Evolutionary conservation across 1,284 basidiomycete genomes (phyloP), one percentile per base, ranked within the genome.

Genomic region (Puccinia polysora): DNA sequence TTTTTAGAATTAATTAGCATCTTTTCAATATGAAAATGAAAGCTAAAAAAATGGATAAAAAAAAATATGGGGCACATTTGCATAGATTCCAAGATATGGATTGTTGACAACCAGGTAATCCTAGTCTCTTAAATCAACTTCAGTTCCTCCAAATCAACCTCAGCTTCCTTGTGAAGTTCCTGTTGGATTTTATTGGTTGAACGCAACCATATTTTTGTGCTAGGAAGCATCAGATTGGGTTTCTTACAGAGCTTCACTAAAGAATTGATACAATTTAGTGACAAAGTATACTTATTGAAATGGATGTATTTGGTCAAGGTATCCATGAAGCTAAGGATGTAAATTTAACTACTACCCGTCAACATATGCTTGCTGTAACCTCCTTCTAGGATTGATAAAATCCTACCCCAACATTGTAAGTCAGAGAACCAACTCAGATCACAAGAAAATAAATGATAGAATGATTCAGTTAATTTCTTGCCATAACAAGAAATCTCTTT

Each of bases 401-500:
- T 65, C 47, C 78, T 77, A 1, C 79, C 79, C 1, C 69, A 60
- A 0, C 76, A 75, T 10, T 74, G 58, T 2, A 73, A 53, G 4
- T 79, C 75, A 8, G 79, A 76, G 15, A 80, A 76, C 7, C 20
- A n/a, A 2, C 76, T 75, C 0, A 77, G 73, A 64, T 80, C 79
- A n/a, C 71, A 55, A 2, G 77, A 76, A 36, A 80, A 80, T 0
- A 73, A 73, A 43, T 75, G 73, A 68, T 79, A 80, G 74, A 80
- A 80, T 10, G 72, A 71, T 0, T 76, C 75, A 10, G 79, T 79
- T 0, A 80, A 77, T 50, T 76, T 76, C 64, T 79, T 79, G 18
- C 77, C 79, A 65, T 80, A 79, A 0, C 79, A 75, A 59, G 79
- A 78, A 78, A 80, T 80, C 14, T 77, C 76, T 1, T 77, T 76